Conservation (phyloP, 345 rosid species). For the Camelina laxa region DNA sequence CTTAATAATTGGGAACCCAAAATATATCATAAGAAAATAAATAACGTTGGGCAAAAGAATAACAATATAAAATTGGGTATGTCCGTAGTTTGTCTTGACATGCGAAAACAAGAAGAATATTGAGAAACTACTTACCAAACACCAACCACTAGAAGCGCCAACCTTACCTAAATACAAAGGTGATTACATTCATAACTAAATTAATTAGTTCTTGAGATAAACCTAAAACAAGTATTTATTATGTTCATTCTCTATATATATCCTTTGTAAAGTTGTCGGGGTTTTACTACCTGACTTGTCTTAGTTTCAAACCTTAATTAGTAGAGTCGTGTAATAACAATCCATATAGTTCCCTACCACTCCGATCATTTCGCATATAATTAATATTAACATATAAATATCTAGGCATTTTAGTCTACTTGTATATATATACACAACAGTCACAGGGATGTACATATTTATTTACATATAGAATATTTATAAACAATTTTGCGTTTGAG, state of each 20-base stretch:
- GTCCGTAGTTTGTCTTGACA: constrained; percentile 36
- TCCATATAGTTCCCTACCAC: constrained; percentile 19
- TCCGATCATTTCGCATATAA: background rate
- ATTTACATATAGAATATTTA: background rate
- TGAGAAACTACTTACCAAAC: constrained; percentile 43
- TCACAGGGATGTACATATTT: background rate
- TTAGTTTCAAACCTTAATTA: background rate
- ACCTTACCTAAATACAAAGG: constrained; percentile 36
- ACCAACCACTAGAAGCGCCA: constrained; percentile 40
- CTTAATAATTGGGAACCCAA: constrained; percentile 21
- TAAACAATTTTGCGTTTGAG: background rate
- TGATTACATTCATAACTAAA: background rate
- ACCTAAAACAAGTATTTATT: background rate
- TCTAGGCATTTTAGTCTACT: background rate
- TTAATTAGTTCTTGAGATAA: constrained; percentile 1
- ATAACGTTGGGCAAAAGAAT: constrained; percentile 10
- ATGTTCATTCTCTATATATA: background rate
- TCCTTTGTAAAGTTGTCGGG: constrained; percentile 10
- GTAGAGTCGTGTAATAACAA: constrained; percentile 25
- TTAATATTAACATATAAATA: background rate
- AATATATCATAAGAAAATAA: background rate
- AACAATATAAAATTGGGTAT: constrained; percentile 23
- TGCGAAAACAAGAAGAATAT: constrained; percentile 44
- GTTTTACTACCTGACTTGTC: background rate
- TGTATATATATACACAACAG: background rate